A percentile compares a stretch with the other conserved stretches of the same genome.
Conservation (phyloP, 2,329 filamentous ascomycete species). For the Fusarium circinatum region DNA sequence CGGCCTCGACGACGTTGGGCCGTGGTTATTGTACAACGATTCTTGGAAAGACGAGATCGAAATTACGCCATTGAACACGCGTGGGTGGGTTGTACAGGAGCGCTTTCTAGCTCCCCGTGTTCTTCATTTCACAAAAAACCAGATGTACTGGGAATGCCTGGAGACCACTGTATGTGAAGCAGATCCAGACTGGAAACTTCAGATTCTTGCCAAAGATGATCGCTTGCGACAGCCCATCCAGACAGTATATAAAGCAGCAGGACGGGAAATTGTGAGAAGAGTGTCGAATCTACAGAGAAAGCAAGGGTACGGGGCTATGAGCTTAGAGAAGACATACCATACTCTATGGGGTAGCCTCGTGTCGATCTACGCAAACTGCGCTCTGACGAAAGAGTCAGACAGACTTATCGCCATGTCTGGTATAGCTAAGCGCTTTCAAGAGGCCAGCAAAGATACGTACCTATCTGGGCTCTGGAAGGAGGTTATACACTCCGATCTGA, state of each 20-base stretch:
- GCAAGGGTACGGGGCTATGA: rapidly evolving
- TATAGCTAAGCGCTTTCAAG: not conserved
- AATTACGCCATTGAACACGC: rapidly evolving
- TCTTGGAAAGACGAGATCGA: not conserved
- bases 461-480: rapidly evolving
- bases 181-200: not conserved
- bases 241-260: not conserved
- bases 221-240: rapidly evolving
- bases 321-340: no score
- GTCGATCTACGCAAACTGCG: not conserved
- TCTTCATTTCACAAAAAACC: not conserved
- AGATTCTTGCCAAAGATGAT: not conserved
- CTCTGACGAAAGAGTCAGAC: not conserved
- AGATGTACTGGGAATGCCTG: not conserved
- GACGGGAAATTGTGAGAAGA: not conserved
- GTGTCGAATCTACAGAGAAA: no score
- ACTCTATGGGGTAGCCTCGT: not conserved
- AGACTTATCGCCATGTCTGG: not conserved
- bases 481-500: not conserved
- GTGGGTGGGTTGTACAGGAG: not conserved
- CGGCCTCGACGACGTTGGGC: rapidly evolving
- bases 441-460: not conserved
- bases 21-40: not conserved
- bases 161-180: not conserved
- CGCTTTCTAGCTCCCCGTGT: rapidly evolving